These are phyloP conservation scores for Nemania sp. DNA, from an alignment of 2,329 filamentous ascomycete species.

Conservation along the genomic window DNA sequence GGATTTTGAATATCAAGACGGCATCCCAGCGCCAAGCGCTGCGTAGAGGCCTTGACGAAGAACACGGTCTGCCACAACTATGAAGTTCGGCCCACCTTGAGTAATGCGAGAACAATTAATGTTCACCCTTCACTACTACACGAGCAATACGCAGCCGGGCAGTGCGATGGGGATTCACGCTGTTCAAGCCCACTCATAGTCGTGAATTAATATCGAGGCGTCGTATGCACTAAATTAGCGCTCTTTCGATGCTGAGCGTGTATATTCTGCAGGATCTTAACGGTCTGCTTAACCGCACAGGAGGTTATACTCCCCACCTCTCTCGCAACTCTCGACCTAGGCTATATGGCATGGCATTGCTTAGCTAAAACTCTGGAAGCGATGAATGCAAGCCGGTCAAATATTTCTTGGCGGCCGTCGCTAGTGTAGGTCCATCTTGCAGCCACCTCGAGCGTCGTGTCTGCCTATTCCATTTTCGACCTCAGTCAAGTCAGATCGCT, in stretches of 20 bases:
- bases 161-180: conserved; percentile 27
- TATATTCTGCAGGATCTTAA: conserved; percentile 29
- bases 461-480: not conserved
- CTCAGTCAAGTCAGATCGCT: conserved; percentile 2
- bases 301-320: conserved; percentile 7
- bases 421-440: conserved; percentile 2
- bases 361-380: conserved; percentile 25
- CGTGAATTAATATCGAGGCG: conserved; percentile 37
- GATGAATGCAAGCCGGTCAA: conserved; percentile 8
- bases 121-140: too few relatives aligned
- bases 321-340: not conserved
- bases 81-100: not conserved
- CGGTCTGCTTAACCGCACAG: conserved; percentile 29
- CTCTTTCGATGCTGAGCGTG: conserved; percentile 32
- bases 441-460: not conserved
- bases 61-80: not conserved
- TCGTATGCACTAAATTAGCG: conserved; percentile 31
- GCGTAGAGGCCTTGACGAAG: conserved; percentile 27
- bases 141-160: conserved; percentile 22
- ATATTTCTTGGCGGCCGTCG: conserved; percentile 15
- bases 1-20: too few relatives aligned
- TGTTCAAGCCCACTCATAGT: conserved; percentile 34
- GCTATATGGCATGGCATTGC: conserved; percentile 17
- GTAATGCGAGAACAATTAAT: not conserved
- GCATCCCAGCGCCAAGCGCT: too few relatives aligned